phyloP scores from a whole-genome alignment of 176 grass and related monocot species.

The Triticum urartu region DNA sequence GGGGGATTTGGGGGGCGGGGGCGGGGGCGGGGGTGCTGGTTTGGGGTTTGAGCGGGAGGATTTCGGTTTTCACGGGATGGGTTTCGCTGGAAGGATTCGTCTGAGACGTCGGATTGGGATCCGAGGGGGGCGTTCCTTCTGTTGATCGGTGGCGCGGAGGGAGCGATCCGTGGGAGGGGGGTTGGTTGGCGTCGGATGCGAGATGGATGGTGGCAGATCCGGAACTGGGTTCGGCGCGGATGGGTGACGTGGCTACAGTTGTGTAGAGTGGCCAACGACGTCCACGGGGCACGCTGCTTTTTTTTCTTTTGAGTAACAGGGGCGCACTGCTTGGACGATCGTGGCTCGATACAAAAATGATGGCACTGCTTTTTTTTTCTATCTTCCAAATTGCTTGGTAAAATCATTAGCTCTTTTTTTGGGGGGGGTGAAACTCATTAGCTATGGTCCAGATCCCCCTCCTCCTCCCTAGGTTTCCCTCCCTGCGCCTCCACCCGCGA shows the following conservation, averaged over 20 bases:
- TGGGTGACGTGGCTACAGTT: constrained; percentile 38
- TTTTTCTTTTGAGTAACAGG: too few species aligned
- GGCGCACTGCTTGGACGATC: background rate
- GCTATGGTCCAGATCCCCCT: too few species aligned
- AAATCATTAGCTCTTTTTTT: too few species aligned
- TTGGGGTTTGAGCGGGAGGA: background rate
- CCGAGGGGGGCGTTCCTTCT: background rate
- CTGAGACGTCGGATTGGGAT: background rate
- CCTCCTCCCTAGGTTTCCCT: too few species aligned
- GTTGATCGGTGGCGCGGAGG: background rate
- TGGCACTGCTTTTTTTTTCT: too few species aligned
- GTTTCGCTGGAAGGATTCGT: background rate
- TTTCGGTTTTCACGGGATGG: background rate
- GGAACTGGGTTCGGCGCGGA: background rate
- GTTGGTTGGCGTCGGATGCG: constrained; percentile 15
- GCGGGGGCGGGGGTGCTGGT: background rate
- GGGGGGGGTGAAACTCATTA: too few species aligned
- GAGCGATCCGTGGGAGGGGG: constrained; percentile 18
- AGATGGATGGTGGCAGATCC: background rate
- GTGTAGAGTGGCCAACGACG: too few species aligned
- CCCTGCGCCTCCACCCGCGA: too few species aligned
- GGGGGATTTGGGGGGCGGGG: constrained; percentile 3
- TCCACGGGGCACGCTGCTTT: too few species aligned
- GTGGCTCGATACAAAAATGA: background rate
- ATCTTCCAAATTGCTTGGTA: too few species aligned